Percentiles rank a stretch among this genome's conserved stretches.
Evolutionary conservation across 352 stramenopile species (phyloP).

Genomic region (Plasmopara muralis): DNA sequence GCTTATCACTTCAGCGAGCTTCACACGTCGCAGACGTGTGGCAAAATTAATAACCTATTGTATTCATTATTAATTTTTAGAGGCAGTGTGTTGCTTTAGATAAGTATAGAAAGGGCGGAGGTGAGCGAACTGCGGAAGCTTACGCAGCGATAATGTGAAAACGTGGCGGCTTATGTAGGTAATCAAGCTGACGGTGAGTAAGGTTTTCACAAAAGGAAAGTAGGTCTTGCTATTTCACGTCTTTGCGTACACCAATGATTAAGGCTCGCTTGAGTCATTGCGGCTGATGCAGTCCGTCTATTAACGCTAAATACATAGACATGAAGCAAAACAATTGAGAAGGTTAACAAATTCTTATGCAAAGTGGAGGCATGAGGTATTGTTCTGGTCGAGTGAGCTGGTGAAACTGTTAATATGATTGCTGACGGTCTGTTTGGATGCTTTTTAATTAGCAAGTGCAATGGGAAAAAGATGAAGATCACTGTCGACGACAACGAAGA

Average conservation of each 20-base stretch:
- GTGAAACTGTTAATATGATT: not conserved
- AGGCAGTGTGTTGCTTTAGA: not conserved
- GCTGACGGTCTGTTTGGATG: not conserved
- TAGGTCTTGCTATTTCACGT: no score
- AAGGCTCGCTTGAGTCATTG: constrained; percentile 73
- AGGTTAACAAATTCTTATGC: constrained; percentile 57
- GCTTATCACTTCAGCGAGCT: no score
- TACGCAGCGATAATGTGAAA: constrained; percentile 59
- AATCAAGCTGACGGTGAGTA: constrained; percentile 49
- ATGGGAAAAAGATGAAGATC: constrained; percentile 67
- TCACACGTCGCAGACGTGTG: no score
- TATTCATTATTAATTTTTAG: no score
- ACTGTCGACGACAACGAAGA: constrained; percentile 83
- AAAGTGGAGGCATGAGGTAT: constrained; percentile 68
- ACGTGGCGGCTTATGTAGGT: constrained; percentile 57
- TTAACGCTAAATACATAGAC: constrained; percentile 54
- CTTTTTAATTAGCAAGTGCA: constrained; percentile 25
- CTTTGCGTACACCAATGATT: not conserved
- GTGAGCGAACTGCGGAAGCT: constrained; percentile 53
- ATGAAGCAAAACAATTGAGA: constrained; percentile 57
- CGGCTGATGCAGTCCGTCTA: constrained; percentile 55
- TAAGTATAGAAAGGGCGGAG: constrained; percentile 48
- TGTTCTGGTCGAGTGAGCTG: not conserved
- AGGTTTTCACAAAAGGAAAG: no score
- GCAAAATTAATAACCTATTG: no score